A percentile compares a stretch with the other conserved stretches of the same genome.
phyloP scores from a whole-genome alignment of 331 rosid genomes.

The Quercus tomentella region DNA sequence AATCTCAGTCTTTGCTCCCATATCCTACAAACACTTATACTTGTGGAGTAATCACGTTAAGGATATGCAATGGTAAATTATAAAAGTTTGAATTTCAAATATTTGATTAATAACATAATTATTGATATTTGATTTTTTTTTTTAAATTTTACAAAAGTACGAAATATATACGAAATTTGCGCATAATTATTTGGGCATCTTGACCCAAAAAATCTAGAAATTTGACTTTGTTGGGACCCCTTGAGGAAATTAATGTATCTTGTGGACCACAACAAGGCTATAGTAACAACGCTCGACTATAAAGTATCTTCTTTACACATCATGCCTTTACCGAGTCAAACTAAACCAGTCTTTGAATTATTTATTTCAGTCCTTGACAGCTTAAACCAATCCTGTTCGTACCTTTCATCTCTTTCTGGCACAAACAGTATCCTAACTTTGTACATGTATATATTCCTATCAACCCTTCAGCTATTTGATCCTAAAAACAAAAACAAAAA shows the following conservation, averaged over 20 bases:
- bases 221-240: neutral
- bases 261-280: neutral
- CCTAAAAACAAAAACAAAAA: too few relatives aligned
- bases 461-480: neutral
- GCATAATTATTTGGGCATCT: neutral
- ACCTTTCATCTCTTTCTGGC: neutral
- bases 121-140: too few relatives aligned
- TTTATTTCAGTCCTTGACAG: too few relatives aligned
- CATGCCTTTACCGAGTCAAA: neutral
- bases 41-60: fast-evolving
- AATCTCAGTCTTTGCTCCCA: too few relatives aligned
- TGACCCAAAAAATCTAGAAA: neutral
- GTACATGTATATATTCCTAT: neutral
- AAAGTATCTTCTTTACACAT: neutral
- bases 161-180: too few relatives aligned
- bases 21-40: too few relatives aligned
- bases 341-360: too few relatives aligned
- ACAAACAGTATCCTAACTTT: neutral
- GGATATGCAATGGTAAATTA: too few relatives aligned
- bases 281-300: neutral
- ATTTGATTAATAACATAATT: too few relatives aligned
- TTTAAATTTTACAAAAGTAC: fast-evolving
- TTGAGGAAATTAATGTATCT: neutral
- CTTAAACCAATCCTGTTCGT: neutral
- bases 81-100: too few relatives aligned